A percentile compares a stretch with the other conserved stretches of the same genome.
phyloP scores from a whole-genome alignment of 805 yeast species.

The Teunomyces funiuensis region DNA sequence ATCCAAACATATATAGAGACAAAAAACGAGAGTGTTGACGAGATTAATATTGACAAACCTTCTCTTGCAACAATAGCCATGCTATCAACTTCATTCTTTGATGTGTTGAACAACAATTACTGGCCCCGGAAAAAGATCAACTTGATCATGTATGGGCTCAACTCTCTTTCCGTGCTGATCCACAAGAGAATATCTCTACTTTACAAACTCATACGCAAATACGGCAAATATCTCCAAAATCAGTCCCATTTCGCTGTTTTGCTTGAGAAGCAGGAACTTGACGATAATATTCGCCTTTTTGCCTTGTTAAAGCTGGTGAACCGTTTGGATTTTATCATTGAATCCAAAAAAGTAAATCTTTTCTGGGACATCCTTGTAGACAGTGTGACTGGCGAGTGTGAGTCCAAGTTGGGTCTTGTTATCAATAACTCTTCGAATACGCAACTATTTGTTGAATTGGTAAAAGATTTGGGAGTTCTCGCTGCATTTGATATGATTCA shows the following conservation, averaged over 20 bases:
- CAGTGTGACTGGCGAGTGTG: constrained; percentile 23
- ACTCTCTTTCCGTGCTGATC: constrained; percentile 28
- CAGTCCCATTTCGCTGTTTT: constrained; percentile 9
- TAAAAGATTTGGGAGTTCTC: constrained; percentile 11
- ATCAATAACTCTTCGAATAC: constrained; percentile 1
- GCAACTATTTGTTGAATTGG: constrained; percentile 20
- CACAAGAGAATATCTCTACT: constrained; percentile 22
- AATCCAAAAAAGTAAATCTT: constrained; percentile 11
- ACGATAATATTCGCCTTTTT: constrained; percentile 17
- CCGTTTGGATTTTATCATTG: constrained; percentile 15
- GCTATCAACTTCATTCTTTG: constrained; percentile 24
- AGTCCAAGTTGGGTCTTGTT: constrained; percentile 15
- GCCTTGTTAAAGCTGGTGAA: constrained; percentile 22
- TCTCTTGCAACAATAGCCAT: constrained; percentile 13
- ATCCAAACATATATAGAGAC: constrained; percentile 16
- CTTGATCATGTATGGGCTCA: constrained; percentile 30
- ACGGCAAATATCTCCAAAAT: constrained; percentile 15
- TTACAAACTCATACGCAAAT: constrained; percentile 20
- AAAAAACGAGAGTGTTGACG: constrained; percentile 10
- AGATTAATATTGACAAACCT: neutral
- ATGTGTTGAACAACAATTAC: constrained; percentile 22
- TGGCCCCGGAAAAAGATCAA: constrained; percentile 25
- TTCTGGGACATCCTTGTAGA: constrained; percentile 27
- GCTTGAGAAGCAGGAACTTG: constrained; percentile 12
- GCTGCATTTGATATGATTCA: constrained; percentile 2